Percentiles rank a stretch among this genome's conserved stretches.
Evolutionary conservation across 805 yeast species (phyloP).

Genomic region (Zygotorulaspora florentina): DNA sequence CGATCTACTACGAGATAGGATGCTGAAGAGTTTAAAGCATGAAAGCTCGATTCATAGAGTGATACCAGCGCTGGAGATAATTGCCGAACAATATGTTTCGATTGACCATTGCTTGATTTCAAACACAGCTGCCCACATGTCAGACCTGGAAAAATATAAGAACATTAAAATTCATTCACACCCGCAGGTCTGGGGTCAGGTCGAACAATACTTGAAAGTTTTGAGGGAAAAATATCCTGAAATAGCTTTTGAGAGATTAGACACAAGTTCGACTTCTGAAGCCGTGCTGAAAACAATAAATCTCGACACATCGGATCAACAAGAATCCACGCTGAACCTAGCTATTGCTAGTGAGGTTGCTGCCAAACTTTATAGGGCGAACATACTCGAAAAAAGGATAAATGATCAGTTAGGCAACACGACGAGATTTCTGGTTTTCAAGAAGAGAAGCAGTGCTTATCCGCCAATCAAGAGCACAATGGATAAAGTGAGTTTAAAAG

Average conservation of each 20-base stretch:
- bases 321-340: conserved; percentile 38
- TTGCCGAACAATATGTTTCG: conserved; percentile 77
- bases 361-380: conserved; percentile 53
- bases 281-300: conserved; percentile 66
- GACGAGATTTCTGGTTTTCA: conserved; percentile 75
- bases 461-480: conserved; percentile 10
- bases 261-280: conserved; percentile 73
- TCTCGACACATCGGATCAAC: conserved; percentile 10
- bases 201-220: conserved; percentile 49
- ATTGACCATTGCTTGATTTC: conserved; percentile 70
- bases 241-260: conserved; percentile 46
- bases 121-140: conserved; percentile 39
- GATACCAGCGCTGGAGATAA: conserved; percentile 46
- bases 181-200: conserved; percentile 98
- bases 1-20: conserved; percentile 71
- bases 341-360: conserved; percentile 75
- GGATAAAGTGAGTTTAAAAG: conserved; percentile 41
- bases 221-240: conserved; percentile 32
- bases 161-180: conserved; percentile 74
- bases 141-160: conserved; percentile 36
- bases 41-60: conserved; percentile 13
- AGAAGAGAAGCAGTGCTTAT: conserved; percentile 34
- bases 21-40: conserved; percentile 16
- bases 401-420: conserved; percentile 76
- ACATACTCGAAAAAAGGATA: conserved; percentile 50